These are phyloP conservation scores for Rhazya stricta DNA, from an alignment of 257 asterid species.

Conservation along the genomic window DNA sequence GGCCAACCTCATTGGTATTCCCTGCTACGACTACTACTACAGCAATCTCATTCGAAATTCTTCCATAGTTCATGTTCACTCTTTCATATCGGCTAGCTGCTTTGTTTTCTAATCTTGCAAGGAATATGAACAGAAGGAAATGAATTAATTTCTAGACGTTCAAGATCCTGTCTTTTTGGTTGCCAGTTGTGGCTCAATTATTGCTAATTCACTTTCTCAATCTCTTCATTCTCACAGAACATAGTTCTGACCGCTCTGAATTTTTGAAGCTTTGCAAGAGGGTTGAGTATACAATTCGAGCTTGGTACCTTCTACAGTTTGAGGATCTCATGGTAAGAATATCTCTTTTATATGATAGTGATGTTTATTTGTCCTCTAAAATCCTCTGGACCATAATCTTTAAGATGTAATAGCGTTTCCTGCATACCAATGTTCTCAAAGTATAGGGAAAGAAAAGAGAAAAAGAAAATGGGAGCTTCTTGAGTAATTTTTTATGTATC, in stretches of 20 bases:
- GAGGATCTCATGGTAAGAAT: constrained; percentile 91
- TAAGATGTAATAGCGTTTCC: background rate
- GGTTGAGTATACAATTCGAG: constrained; percentile 91
- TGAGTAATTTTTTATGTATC: background rate
- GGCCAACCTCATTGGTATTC: constrained; percentile 81
- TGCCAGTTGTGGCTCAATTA: background rate
- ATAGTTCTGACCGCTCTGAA: constrained; percentile 78
- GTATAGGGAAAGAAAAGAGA: background rate
- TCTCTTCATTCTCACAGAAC: constrained; percentile 46
- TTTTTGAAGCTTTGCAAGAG: constrained; percentile 96
- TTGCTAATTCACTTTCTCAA: constrained; percentile 8
- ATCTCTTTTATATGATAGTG: too few species aligned
- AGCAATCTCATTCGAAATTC: background rate
- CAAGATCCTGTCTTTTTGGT: background rate
- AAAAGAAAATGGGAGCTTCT: background rate
- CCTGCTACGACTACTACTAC: background rate
- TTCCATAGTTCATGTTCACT: too few species aligned
- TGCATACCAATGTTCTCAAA: background rate
- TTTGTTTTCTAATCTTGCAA: background rate
- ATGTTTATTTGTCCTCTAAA: background rate
- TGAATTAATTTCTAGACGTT: background rate
- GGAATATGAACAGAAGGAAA: too few species aligned
- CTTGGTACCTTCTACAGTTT: constrained; percentile 93
- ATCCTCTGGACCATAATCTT: background rate
- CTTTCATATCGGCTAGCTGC: too few species aligned